A percentile compares a stretch with the other conserved stretches of the same genome.
These are phyloP conservation scores for Phylloporus sp. DNA, from an alignment of 768 basidiomycete species.

Conservation along the genomic window DNA sequence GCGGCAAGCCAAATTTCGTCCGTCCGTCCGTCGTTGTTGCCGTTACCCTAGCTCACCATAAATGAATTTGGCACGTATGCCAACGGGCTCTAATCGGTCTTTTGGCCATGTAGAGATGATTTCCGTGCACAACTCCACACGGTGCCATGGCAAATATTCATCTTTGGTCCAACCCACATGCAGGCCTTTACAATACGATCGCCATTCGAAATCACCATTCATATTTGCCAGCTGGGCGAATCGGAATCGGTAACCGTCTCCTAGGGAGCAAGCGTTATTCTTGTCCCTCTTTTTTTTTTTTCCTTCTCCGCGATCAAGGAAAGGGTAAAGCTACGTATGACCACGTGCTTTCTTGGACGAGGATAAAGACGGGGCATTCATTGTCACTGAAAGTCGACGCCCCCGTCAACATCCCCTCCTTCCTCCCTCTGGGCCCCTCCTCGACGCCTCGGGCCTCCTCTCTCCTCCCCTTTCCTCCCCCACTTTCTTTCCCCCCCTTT, in stretches of 20 bases:
- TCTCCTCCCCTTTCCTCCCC: neutral
- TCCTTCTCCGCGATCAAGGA: constrained; percentile 6
- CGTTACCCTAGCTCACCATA: neutral
- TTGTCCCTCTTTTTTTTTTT: neutral
- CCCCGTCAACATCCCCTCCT: neutral
- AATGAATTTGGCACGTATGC: neutral
- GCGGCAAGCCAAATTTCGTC: neutral
- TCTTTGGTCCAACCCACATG: neutral
- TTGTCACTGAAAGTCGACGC: neutral
- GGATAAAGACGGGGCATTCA: neutral
- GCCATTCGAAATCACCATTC: neutral
- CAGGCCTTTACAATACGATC: neutral
- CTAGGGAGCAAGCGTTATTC: neutral
- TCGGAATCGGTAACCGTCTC: constrained; percentile 7
- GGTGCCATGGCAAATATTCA: neutral
- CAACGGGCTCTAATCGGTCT: neutral
- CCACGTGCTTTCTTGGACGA: constrained; percentile 10
- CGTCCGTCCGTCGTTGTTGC: neutral
- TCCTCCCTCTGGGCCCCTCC: neutral
- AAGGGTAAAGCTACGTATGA: constrained; percentile 7
- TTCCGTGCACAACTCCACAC: neutral
- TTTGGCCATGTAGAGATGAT: neutral
- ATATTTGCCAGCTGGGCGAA: constrained; percentile 12
- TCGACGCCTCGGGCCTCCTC: neutral
- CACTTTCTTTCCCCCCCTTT: neutral